These are phyloP conservation scores for Persicaria maculosa DNA, from an alignment of 148 eudicot genomes.

Conservation along the genomic window DNA sequence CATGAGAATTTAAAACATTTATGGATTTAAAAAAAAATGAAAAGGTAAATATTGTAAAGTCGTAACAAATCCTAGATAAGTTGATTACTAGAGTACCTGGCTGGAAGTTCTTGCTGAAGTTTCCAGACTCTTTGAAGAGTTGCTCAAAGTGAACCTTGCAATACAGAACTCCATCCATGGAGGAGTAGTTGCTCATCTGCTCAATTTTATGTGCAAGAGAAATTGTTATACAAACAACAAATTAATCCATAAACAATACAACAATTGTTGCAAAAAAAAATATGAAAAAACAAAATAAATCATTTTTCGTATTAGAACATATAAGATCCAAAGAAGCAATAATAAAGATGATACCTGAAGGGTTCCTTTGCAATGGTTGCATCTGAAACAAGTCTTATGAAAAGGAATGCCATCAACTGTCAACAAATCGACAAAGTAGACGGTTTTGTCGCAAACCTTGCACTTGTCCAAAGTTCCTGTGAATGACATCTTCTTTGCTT, in stretches of 20 bases:
- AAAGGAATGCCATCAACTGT: slow-evolving; percentile 79
- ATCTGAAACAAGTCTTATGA: slow-evolving; percentile 90
- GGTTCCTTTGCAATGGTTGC: slow-evolving; percentile 94
- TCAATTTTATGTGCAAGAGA: slow-evolving; percentile 1
- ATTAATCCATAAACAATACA: neutral
- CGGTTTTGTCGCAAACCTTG: slow-evolving; percentile 96
- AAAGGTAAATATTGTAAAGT: neutral
- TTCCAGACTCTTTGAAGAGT: slow-evolving; percentile 90
- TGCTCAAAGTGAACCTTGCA: slow-evolving; percentile 97
- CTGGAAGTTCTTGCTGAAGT: slow-evolving; percentile 93
- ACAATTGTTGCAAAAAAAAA: neutral
- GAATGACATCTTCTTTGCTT: slow-evolving; percentile 49
- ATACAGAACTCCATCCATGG: slow-evolving; percentile 97
- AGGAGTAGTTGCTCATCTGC: slow-evolving; percentile 97
- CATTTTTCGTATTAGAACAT: neutral
- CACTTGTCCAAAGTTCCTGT: slow-evolving; percentile 97
- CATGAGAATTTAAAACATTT: neutral
- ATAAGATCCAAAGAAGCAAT: neutral
- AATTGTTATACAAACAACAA: too few species aligned
- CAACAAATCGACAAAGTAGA: slow-evolving; percentile 84
- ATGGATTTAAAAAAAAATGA: neutral
- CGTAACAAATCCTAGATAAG: neutral
- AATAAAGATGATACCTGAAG: slow-evolving; percentile 49
- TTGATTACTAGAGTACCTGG: slow-evolving; percentile 24
- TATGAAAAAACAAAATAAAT: neutral